A percentile compares a stretch with the other conserved stretches of the same genome.
These are phyloP conservation scores for Glycine latifolia DNA, from an alignment of 306 rosid species.

Conservation along the genomic window DNA sequence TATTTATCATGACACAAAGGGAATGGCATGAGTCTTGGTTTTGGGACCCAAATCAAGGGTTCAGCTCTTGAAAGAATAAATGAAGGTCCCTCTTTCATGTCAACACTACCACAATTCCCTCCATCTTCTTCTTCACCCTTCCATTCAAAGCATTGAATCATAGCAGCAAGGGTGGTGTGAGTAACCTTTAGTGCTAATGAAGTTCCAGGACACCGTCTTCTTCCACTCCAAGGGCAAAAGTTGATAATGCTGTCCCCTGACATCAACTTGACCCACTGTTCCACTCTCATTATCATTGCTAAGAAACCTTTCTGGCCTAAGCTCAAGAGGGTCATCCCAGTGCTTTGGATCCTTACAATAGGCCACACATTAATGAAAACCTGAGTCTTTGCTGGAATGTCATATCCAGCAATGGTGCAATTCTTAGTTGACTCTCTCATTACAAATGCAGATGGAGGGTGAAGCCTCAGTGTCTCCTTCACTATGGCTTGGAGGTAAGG, in stretches of 20 bases:
- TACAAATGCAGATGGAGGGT: slow-evolving; percentile 71
- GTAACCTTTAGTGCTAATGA: slow-evolving; percentile 65
- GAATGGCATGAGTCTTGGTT: slow-evolving; percentile 44
- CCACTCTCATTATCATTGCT: slow-evolving; percentile 45
- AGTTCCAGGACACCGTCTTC: slow-evolving; percentile 76
- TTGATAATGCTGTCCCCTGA: slow-evolving; percentile 69
- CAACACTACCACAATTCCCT: slow-evolving; percentile 42
- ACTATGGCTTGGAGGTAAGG: slow-evolving; percentile 74
- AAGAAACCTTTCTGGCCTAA: slow-evolving; percentile 65
- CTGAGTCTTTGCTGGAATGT: slow-evolving; percentile 61
- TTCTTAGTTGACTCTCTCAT: slow-evolving; percentile 64
- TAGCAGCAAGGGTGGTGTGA: slow-evolving; percentile 61
- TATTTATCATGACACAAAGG: neutral
- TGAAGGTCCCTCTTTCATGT: slow-evolving; percentile 66
- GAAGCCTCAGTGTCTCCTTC: slow-evolving; percentile 82
- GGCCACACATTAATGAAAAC: slow-evolving; percentile 73
- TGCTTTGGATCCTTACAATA: slow-evolving; percentile 62
- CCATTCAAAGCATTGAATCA: slow-evolving; percentile 87
- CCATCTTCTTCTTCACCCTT: slow-evolving; percentile 38
- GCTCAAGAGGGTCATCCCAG: slow-evolving; percentile 67
- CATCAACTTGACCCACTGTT: slow-evolving; percentile 45
- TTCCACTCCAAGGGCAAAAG: slow-evolving; percentile 80
- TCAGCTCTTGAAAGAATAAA: slow-evolving; percentile 66
- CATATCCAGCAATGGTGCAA: slow-evolving; percentile 57
- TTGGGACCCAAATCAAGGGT: slow-evolving; percentile 59